These are phyloP conservation scores for Monilinia laxa DNA, from an alignment of 2,329 filamentous ascomycete species.

Conservation along the genomic window DNA sequence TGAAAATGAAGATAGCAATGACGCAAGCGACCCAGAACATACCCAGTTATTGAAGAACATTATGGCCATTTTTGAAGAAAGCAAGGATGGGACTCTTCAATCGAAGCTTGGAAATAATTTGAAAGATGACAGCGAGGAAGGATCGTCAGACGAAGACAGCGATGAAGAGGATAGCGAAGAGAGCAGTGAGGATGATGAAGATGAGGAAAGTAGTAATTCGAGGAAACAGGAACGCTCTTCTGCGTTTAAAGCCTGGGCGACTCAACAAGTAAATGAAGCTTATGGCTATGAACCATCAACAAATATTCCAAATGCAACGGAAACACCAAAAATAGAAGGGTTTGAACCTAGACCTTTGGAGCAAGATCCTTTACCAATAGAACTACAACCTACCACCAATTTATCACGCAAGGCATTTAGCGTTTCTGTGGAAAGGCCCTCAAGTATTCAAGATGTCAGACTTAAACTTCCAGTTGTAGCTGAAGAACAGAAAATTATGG, in stretches of 20 bases:
- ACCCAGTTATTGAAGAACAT: constrained; percentile 12
- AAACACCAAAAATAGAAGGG: constrained; percentile 54
- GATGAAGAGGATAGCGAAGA: constrained; percentile 31
- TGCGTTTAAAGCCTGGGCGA: constrained; percentile 93
- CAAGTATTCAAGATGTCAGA: constrained; percentile 75
- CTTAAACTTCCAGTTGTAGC: constrained; percentile 84
- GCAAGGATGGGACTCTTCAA: neutral
- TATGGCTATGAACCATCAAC: constrained; percentile 61
- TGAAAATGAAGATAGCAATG: constrained; percentile 10
- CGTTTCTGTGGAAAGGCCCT: constrained; percentile 66
- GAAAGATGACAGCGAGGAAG: constrained; percentile 35
- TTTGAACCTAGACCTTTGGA: constrained; percentile 69
- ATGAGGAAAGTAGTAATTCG: constrained; percentile 40
- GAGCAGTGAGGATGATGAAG: constrained; percentile 35
- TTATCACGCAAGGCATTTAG: constrained; percentile 70
- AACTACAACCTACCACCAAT: constrained; percentile 60
- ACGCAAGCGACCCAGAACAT: constrained; percentile 8
- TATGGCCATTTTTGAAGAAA: constrained; percentile 15
- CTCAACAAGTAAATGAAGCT: constrained; percentile 79
- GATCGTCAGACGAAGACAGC: constrained; percentile 20
- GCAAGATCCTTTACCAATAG: constrained; percentile 67
- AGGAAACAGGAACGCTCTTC: constrained; percentile 48
- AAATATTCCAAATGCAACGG: constrained; percentile 39
- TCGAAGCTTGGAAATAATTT: neutral
- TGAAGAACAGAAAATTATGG: constrained; percentile 97